Conservation (phyloP, 208 protist species). For the Leishmania turanica region DNA sequence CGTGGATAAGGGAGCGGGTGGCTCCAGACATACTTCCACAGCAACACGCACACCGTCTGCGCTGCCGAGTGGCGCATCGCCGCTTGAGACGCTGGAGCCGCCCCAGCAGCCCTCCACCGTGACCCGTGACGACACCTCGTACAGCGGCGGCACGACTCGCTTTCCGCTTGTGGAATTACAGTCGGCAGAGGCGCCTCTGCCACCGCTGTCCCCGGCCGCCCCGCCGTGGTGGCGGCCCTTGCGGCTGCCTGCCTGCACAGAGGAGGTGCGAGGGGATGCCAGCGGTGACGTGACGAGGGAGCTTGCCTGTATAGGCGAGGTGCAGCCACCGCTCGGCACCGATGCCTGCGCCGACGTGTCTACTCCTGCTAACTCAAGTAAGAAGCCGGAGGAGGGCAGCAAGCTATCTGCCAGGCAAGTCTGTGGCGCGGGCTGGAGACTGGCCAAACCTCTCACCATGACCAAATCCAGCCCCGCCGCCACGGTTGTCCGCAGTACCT, state of each 20-base stretch:
- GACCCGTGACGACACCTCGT: constrained; percentile 30
- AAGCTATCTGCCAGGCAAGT: constrained; percentile 29
- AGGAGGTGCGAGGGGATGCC: not conserved
- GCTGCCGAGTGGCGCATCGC: not conserved
- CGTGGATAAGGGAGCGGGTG: not conserved
- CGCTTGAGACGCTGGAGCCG: not conserved
- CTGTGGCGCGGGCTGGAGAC: constrained; percentile 32
- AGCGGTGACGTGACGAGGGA: not conserved
- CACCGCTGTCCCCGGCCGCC: not conserved
- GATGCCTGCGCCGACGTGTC: not conserved
- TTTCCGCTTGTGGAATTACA: not conserved
- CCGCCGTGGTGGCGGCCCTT: not conserved
- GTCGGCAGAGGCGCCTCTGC: constrained; percentile 3
- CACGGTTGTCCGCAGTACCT: constrained; percentile 33
- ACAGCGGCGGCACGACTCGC: constrained; percentile 20
- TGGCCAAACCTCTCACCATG: constrained; percentile 40
- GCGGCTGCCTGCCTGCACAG: not conserved
- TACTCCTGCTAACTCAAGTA: constrained; percentile 22
- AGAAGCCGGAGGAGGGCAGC: constrained; percentile 19
- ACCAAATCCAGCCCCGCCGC: constrained; percentile 43
- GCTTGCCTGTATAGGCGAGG: not conserved
- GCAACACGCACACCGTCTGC: constrained; percentile 5
- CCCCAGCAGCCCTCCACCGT: constrained; percentile 30
- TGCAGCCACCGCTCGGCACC: no score
- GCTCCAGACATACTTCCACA: constrained; percentile 3